Evolutionary conservation across 768 basidiomycete species (phyloP).

Genomic region (Paxillus rubicundulus): DNA sequence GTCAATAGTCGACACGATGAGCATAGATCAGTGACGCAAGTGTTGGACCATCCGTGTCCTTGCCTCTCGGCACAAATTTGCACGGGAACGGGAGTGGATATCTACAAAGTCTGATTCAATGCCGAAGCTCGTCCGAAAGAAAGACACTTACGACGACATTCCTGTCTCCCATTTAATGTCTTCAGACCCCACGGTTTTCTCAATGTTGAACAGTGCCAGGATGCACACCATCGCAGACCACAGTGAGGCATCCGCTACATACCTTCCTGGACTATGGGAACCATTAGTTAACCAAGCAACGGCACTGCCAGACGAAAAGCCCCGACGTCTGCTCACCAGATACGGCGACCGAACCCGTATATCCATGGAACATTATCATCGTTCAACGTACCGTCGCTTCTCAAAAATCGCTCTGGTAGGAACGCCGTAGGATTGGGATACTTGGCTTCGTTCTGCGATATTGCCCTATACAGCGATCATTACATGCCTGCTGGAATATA

Average conservation of each 20-base stretch:
- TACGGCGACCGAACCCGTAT: too few species aligned
- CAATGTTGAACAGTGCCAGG: conserved; percentile 14
- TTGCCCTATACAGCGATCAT: too few species aligned
- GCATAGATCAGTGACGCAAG: conserved; percentile 12
- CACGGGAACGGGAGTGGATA: conserved; percentile 20
- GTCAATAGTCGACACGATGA: conserved; percentile 3
- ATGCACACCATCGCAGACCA: conserved; percentile 24
- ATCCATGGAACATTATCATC: too few species aligned
- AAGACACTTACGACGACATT: conserved; percentile 3
- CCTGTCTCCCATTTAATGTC: conserved; percentile 20
- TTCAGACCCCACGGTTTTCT: conserved; percentile 13
- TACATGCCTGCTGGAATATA: too few species aligned
- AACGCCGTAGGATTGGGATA: too few species aligned
- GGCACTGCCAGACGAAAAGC: too few species aligned
- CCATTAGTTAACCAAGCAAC: neutral
- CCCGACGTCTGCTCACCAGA: too few species aligned
- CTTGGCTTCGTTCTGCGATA: too few species aligned
- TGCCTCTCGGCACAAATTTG: too few species aligned
- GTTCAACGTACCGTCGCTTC: too few species aligned
- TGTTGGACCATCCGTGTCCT: conserved; percentile 12
- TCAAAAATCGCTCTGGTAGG: too few species aligned
- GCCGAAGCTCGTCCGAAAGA: neutral
- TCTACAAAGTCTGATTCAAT: neutral
- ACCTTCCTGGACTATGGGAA: conserved; percentile 18
- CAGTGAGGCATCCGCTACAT: conserved; percentile 19